Evolutionary conservation across 768 basidiomycete species (phyloP).

Genomic region (Clavaria fumosa): DNA sequence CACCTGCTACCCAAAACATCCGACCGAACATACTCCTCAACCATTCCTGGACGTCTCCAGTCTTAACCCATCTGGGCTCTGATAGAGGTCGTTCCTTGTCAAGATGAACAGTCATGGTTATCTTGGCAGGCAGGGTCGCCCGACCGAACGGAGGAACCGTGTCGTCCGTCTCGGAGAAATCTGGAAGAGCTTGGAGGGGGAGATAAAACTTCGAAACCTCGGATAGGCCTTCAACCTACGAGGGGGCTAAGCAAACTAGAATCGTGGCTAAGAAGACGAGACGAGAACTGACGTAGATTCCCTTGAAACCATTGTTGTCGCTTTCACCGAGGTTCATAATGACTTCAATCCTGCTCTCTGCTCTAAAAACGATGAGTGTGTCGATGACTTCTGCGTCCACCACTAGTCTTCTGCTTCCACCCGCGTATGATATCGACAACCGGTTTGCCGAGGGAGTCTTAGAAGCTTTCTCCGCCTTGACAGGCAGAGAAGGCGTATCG

Average conservation of each 20-base stretch:
- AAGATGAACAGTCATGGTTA: conserved; percentile 62
- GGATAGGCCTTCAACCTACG: conserved; percentile 59
- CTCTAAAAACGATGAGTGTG: conserved; percentile 61
- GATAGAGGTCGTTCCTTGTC: conserved; percentile 82
- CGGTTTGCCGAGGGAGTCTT: conserved; percentile 62
- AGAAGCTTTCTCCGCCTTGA: conserved; percentile 26
- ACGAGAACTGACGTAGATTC: conserved; percentile 48
- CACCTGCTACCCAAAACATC: conserved; percentile 76
- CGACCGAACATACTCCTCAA: conserved; percentile 74
- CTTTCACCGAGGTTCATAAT: conserved; percentile 42
- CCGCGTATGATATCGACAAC: conserved; percentile 91
- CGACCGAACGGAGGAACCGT: conserved; percentile 65
- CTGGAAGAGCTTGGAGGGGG: conserved; percentile 34
- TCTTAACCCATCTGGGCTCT: conserved; percentile 94
- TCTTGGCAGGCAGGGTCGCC: conserved; percentile 32
- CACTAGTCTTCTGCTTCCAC: conserved; percentile 72
- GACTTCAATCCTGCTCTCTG: conserved; percentile 79
- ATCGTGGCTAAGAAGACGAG: conserved; percentile 3
- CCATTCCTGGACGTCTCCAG: conserved; percentile 92
- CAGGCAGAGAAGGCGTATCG: conserved; percentile 27
- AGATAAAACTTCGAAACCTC: conserved; percentile 59
- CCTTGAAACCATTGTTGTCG: conserved; percentile 43
- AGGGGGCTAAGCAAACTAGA: conserved; percentile 9
- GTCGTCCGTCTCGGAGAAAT: conserved; percentile 32
- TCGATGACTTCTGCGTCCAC: conserved; percentile 83